Base-by-base conservation (phyloP, 192 early-diverging fungal genomes). In the Podila epicladia region DNA sequence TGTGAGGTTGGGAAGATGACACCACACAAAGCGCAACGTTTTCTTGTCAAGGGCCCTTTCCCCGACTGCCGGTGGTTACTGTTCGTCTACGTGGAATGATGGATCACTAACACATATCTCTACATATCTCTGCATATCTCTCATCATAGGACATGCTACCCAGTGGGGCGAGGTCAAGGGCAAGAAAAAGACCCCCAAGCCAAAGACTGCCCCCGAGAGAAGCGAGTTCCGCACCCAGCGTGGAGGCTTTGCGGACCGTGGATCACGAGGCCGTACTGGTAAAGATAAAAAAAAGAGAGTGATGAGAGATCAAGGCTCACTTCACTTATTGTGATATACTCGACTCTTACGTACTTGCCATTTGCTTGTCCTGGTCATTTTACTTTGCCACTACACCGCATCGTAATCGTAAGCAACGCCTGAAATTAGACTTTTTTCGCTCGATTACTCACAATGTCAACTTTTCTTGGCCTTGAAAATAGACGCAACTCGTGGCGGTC, bases 81-180 rank as follows among this genome's bases (percentile, higher is more conserved):
- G 11, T 15, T 45, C 4, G 11, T 45, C 2, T 45, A 45, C 15
- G 41, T 15, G 41, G 41, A 45, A 45, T 45, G 41, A 45, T 45
- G 41, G 41, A 45, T 45, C 41, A 17, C 41, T 45, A 45, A 45
- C 41, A 37, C 35, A 9, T 37, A 9, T 37, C 35, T 37, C 35
- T 11, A 9, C 35, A 45, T 45, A 45, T 45, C 41, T 45, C 13
- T 17, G n/a, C 41, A 17, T 45, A 0, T n/a, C n/a, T n/a, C n/a
- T n/a, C n/a, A 15, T 45, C 41, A 37, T 37, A 95, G 95, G 95
- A 62, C 89, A 89, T 74, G 91, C 90, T 22, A 85, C 85, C 62
- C 92, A 95, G 74, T 97, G 95, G 94, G 93, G 93, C 33, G 92
- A 97, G 83, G 95, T 96, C 74, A 94, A 94, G 85, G 91, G 90